Conservation (phyloP, 106 monocot species). For the Apostasia shenzhenica region DNA sequence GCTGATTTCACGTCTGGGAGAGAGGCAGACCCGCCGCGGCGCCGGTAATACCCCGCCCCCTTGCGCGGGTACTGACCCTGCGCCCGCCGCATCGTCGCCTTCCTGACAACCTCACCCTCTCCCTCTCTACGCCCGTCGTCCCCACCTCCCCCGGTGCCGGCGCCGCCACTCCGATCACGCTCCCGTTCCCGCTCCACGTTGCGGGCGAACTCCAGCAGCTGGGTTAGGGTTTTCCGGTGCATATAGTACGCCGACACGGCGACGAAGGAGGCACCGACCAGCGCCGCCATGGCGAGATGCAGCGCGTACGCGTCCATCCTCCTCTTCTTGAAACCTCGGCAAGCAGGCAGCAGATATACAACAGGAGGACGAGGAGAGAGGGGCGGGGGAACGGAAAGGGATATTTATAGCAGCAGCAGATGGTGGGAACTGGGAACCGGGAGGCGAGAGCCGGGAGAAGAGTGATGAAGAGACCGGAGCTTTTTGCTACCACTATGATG, state of each 20-base stretch:
- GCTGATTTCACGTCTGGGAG: conserved; percentile 39
- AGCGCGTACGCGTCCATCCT: conserved; percentile 50
- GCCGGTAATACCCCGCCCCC: conserved; percentile 23
- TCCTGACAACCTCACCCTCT: background rate
- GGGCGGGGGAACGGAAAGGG: background rate
- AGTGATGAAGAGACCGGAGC: background rate
- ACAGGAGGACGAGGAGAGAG: background rate
- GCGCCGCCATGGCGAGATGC: conserved; percentile 82
- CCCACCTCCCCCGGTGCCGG: background rate
- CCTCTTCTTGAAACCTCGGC: background rate
- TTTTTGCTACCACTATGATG: no score
- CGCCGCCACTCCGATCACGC: background rate
- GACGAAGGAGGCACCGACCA: conserved; percentile 73
- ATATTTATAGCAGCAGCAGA: conserved; percentile 4
- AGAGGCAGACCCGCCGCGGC: conserved; percentile 34
- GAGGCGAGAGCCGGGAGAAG: background rate
- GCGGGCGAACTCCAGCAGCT: conserved; percentile 66
- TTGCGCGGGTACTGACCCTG: conserved; percentile 9
- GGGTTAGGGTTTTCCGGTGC: conserved; percentile 70
- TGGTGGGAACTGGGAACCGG: background rate
- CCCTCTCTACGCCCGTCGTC: background rate
- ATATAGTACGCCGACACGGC: conserved; percentile 81
- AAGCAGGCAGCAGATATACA: background rate
- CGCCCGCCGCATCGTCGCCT: background rate
- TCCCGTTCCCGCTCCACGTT: conserved; percentile 18